A percentile compares a stretch with the other conserved stretches of the same genome.
phyloP scores from a whole-genome alignment of 148 eudicot species.

The Pharnaceum exiguum region DNA sequence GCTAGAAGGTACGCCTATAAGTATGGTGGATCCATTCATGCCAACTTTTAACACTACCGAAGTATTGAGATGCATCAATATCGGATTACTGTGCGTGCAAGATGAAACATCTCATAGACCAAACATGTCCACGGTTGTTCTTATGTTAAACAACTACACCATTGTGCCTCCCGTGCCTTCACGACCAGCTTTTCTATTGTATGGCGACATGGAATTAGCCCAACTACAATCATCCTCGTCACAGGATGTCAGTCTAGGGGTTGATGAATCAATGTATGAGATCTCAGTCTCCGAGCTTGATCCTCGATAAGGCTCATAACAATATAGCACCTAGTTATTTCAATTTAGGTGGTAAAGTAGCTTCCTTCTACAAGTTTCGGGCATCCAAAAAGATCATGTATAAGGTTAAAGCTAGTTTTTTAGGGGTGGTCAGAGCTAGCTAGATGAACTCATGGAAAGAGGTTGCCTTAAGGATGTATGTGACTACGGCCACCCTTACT shows the following conservation, averaged over 20 bases:
- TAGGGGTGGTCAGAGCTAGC: no score
- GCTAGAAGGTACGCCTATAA: conserved; percentile 25
- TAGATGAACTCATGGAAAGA: no score
- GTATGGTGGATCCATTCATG: conserved; percentile 25
- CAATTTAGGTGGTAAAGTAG: no score
- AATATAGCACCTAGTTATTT: no score
- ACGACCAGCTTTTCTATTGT: conserved; percentile 15
- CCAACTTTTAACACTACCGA: not conserved
- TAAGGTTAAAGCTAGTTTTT: no score
- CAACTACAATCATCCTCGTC: not conserved
- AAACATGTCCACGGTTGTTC: conserved; percentile 21
- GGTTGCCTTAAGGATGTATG: no score
- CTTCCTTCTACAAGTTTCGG: no score
- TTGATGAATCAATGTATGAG: not conserved
- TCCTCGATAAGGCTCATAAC: not conserved
- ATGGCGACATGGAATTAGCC: not conserved
- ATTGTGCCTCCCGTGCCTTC: conserved; percentile 19
- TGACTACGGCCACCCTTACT: no score
- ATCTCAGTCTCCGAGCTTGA: conserved; percentile 11
- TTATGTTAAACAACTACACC: conserved; percentile 21
- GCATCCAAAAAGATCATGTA: no score
- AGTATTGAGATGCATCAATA: conserved; percentile 29
- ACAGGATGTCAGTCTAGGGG: not conserved
- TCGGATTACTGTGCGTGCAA: conserved; percentile 35
- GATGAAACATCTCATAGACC: conserved; percentile 30